phyloP scores from a whole-genome alignment of 129 eudicot species.

The Solidago caesia region DNA sequence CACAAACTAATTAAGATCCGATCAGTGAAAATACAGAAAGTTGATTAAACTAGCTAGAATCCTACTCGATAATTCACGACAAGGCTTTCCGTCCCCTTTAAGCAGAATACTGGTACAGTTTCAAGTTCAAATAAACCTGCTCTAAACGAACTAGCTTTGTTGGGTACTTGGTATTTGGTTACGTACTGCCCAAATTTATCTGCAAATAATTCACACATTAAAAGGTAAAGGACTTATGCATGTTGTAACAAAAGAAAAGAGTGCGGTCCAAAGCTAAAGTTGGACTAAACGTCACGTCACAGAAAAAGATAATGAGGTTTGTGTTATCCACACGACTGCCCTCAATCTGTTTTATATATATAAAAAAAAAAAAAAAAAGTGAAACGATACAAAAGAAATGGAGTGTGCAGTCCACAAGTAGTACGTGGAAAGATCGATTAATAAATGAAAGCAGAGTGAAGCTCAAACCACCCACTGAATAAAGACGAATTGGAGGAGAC shows the following conservation, averaged over 20 bases:
- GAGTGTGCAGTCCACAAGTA: background rate
- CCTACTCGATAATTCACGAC: background rate
- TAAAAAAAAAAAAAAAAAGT: background rate
- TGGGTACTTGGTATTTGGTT: background rate
- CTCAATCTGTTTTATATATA: background rate
- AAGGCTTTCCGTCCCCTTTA: background rate
- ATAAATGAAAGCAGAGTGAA: background rate
- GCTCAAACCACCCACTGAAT: constrained; percentile 4
- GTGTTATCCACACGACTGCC: constrained; percentile 16
- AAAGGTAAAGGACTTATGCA: background rate
- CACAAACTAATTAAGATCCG: background rate
- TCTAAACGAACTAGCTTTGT: background rate
- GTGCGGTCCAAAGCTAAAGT: constrained; percentile 32
- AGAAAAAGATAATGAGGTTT: background rate
- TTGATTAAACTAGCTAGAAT: background rate
- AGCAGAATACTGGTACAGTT: background rate
- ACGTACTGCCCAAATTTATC: constrained; percentile 17
- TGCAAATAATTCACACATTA: constrained; percentile 1
- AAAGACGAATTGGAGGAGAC: constrained; percentile 8
- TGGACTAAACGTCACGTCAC: constrained; percentile 2
- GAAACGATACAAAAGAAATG: background rate
- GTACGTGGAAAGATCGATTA: background rate
- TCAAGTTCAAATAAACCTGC: constrained; percentile 9
- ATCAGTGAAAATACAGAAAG: background rate
- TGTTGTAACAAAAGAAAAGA: constrained; percentile 2